Evolutionary conservation across 1,139 yeast genomes (phyloP).

Genomic region (Pichia sp.): DNA sequence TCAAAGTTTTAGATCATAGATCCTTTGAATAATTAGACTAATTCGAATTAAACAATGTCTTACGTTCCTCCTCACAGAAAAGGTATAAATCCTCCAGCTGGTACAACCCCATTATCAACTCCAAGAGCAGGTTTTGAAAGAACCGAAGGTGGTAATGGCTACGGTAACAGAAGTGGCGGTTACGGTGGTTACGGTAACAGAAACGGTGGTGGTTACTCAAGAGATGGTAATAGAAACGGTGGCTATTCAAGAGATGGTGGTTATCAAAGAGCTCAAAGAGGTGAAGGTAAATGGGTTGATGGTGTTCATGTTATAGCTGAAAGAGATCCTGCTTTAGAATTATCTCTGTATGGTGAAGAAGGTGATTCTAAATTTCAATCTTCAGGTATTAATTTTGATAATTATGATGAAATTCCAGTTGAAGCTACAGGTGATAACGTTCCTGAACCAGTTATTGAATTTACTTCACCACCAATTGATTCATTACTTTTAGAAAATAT

Average conservation of each 20-base stretch:
- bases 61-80: constrained; percentile 33
- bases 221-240: constrained; percentile 28
- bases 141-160: not conserved
- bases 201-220: too few relatives aligned
- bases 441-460: constrained; percentile 86
- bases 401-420: constrained; percentile 96
- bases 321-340: constrained; percentile 63
- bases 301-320: constrained; percentile 87
- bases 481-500: constrained; percentile 82
- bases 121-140: constrained; percentile 4
- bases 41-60: constrained; percentile 19
- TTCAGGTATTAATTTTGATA: constrained; percentile 97
- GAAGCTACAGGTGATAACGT: constrained; percentile 95
- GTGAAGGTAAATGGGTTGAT: constrained; percentile 69
- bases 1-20: constrained; percentile 3
- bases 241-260: constrained; percentile 31
- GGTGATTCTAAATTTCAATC: constrained; percentile 83
- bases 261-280: constrained; percentile 18
- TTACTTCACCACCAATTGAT: constrained; percentile 92
- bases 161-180: constrained; percentile 1
- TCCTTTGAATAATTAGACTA: not conserved
- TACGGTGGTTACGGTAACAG: constrained; percentile 6
- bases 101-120: not conserved
- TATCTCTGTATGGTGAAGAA: constrained; percentile 78
- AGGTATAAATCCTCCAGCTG: constrained; percentile 12